Conservation (phyloP, 164 flowering plant species). For the Stephania yunnanensis region DNA sequence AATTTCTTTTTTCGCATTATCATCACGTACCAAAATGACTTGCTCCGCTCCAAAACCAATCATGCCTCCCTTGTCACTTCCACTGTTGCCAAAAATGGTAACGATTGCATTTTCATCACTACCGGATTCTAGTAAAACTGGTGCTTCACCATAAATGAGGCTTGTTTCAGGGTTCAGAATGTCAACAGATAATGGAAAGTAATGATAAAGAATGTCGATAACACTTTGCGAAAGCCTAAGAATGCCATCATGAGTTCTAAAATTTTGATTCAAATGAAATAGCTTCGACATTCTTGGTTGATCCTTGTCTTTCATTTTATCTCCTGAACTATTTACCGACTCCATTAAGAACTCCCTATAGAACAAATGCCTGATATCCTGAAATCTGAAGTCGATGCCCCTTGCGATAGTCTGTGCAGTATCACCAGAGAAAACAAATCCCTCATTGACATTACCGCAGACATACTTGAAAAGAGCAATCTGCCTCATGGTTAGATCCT, state of each 20-base stretch:
- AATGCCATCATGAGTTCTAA: slow-evolving; percentile 73
- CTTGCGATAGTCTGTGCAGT: slow-evolving; percentile 78
- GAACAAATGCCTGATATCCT: slow-evolving; percentile 34
- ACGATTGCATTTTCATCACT: slow-evolving; percentile 50
- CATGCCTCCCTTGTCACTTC: slow-evolving; percentile 20
- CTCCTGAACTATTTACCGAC: slow-evolving; percentile 15
- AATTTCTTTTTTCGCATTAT: slow-evolving; percentile 36
- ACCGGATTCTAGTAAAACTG: slow-evolving; percentile 52
- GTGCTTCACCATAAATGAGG: slow-evolving; percentile 66
- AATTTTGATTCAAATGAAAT: slow-evolving; percentile 55
- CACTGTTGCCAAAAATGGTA: slow-evolving; percentile 51
- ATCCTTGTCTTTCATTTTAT: slow-evolving; percentile 32
- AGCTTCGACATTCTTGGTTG: slow-evolving; percentile 28
- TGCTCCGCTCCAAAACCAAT: slow-evolving; percentile 83
- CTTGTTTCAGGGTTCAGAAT: slow-evolving; percentile 55
- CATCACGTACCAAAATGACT: slow-evolving; percentile 82
- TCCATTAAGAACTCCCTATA: slow-evolving; percentile 49
- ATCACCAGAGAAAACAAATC: slow-evolving; percentile 75
- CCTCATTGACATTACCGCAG: slow-evolving; percentile 57
- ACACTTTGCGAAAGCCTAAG: slow-evolving; percentile 67
- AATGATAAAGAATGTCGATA: slow-evolving; percentile 47
- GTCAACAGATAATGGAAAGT: slow-evolving; percentile 57
- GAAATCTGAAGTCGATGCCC: slow-evolving; percentile 31
- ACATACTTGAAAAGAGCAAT: slow-evolving; percentile 61
- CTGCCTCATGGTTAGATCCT: slow-evolving; percentile 77